Evolutionary conservation across 352 stramenopile species (phyloP), one percentile per base, ranked within the genome.

Genomic region (Elongisporangium prolatum): DNA sequence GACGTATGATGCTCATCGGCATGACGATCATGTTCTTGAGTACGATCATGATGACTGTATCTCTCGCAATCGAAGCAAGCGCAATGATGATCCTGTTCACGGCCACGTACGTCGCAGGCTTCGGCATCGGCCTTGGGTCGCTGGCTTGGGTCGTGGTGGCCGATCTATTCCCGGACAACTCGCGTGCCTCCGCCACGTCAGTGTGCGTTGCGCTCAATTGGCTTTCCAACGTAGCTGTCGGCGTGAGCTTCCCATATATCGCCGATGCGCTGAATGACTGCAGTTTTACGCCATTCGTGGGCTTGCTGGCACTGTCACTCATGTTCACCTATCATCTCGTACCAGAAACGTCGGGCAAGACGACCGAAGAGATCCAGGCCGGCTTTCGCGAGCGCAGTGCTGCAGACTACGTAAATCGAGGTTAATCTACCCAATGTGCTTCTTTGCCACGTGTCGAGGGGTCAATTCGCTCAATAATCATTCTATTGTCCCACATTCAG

Each of bases 21-120:
- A 53, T 65, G 50, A 5, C 48, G 10, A 54, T 48, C 22, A 65
- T 65, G 59, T 40, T 65, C 54, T 8, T 65, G 48, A 61, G 71
- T 34, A 67, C 68, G 0, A 40, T 80, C n/a, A 69, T 77, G 0
- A 77, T 91, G 21, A 86, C 78, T 0, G 54, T 77, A 20, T 59
- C 72, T 1, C 54, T 81, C 0, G 48, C 70, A 11, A 37, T 59
- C 2, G 61, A 63, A 54, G 20, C 83, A 4, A 18, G 64, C 3
- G 57, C 18, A 7, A 57, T 84, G 2, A 75, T 74, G 9, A 85
- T 90, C 49, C 64, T 79, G 16, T 84, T 86, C 59, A 76, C 60
- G 3, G 65, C 69, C 0, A 68, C 64, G 2, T 89, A 76, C 55
- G 76, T 86, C 17, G 75, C 64, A 0, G 66, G 60, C 9, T 89